Evolutionary conservation across 495 filamentous ascomycete species (phyloP), one percentile per base, ranked within the genome.

Genomic region (Podospora didyma): DNA sequence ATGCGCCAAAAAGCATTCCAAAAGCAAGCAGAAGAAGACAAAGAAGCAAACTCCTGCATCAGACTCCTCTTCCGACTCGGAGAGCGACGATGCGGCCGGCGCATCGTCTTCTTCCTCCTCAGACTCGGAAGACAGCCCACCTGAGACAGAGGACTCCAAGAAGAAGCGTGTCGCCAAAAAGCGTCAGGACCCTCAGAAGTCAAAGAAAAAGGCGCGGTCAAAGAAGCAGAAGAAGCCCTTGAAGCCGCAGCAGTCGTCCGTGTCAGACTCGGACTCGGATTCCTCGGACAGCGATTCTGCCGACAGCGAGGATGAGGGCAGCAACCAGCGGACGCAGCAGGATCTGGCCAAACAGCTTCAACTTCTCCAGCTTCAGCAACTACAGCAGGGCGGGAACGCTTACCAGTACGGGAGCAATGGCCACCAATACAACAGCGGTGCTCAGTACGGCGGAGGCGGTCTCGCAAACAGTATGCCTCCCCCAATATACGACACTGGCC

Each of bases 111-210:
- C 66, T 0, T 64, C 65, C 0, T 66, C 61, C 6, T 71, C 70
- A 14, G 62, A 67, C 22, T 66, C 62, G 1, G 61, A 64, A 17
- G 59, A 62, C 11, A 63, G 49, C 35, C 58, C 60, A 34, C 61
- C 69, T 7, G 70, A 70, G 37, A 60, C 61, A 4, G 73, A 71
- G 44, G 51, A 44, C 16, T 39, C 65, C 49, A 75, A 71, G 62
- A 76, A 69, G 53, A 77, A 77, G 62, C 69, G 65, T 39, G 56
- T 61, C n/a, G 61, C 69, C 48, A 75, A 70, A 68, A 80, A 78
- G 67, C 69, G 64, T 2, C 72, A 68, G 24, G 66, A 71, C 14
- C 22, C 45, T 14, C 64, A 64, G 28, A 74, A 70, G 46, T 44
- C 66, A 35, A 77, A 73, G 52, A 76, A 74, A 64, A 77, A 74